Base-by-base conservation (phyloP, 768 basidiomycete genomes). In the Tulasnella sp. region DNA sequence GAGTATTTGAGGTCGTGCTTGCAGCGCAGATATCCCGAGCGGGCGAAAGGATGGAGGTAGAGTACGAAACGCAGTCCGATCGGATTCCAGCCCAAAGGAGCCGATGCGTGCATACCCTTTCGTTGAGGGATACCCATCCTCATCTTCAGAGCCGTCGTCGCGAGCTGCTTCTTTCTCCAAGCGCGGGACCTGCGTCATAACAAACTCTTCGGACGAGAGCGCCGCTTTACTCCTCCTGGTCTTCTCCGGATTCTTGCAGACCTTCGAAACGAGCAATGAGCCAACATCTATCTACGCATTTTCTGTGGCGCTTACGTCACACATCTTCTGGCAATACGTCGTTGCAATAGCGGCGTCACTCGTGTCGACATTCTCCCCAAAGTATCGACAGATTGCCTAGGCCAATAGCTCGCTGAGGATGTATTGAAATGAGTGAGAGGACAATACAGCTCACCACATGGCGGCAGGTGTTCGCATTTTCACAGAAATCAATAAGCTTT, bases 231-330 rank as follows among this genome's bases (percentile, higher is more conserved):
- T 74, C 2, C 66, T 69, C 50, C 67, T 73, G 0, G 79, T 76
- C 69, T 82, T 87, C 21, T 81, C 81, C 0, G 85, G 83, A 61
- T 80, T 80, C 68, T 84, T 86, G 70, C 88, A 90, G 2, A 87
- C 75, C 87, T 89, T 54, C 12, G 45, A 3, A 12, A 9, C 21
- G 15, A 11, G 27, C 17, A 12, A 36, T 34, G n/a, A 53, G 37
- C 53, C 29, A 8, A 32, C 19, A n/a, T n/a, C 8, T 19, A 19
- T 42, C n/a, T 8, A 41, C 15, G 4, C 15, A 17, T 14, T n/a
- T 19, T 1, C 37, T 4, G 51, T 34, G 14, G 63, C 1, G 68
- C 81, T 23, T 63, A 87, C 87, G 66, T 91, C 88, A 63, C 88
- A 91, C 85, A 88, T 89, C 45, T 73, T 71, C 50, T 82, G 68